Conservation (phyloP, 2,329 filamentous ascomycete genomes). For the Macroventuria anomochaeta region DNA sequence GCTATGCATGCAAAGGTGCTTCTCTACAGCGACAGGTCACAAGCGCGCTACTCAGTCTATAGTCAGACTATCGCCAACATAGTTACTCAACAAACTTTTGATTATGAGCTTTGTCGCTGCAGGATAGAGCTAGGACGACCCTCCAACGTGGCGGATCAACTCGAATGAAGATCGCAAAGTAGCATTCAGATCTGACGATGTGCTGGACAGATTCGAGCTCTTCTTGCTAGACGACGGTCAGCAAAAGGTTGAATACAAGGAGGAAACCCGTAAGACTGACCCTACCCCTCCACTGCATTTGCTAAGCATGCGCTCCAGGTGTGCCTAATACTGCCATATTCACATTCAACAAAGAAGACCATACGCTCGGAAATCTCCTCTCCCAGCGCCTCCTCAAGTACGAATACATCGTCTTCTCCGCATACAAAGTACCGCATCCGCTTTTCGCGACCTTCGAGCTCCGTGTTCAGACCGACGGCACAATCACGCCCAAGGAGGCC, state of each 20-base stretch:
- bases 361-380: slow-evolving; percentile 91
- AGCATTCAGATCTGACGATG: slow-evolving; percentile 1
- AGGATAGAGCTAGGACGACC: background rate
- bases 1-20: too few species aligned
- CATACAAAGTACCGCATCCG: slow-evolving; percentile 73
- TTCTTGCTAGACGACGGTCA: slow-evolving; percentile 87
- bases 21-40: too few species aligned
- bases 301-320: slow-evolving; percentile 58
- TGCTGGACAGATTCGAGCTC: slow-evolving; percentile 73
- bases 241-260: slow-evolving; percentile 89
- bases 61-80: background rate
- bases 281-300: background rate
- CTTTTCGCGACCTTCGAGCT: slow-evolving; percentile 65
- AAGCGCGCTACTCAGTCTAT: background rate
- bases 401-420: slow-evolving; percentile 84
- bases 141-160: background rate
- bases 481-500: slow-evolving; percentile 86
- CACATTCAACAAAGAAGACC: slow-evolving; percentile 94
- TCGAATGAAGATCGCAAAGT: background rate
- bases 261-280: slow-evolving; percentile 79
- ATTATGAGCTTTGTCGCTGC: background rate
- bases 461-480: slow-evolving; percentile 90
- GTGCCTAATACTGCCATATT: slow-evolving; percentile 96
- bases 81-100: background rate
- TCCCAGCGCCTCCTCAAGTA: slow-evolving; percentile 84